Conservation (phyloP, 495 filamentous ascomycete genomes). For the Trypethelium eluteriae region DNA sequence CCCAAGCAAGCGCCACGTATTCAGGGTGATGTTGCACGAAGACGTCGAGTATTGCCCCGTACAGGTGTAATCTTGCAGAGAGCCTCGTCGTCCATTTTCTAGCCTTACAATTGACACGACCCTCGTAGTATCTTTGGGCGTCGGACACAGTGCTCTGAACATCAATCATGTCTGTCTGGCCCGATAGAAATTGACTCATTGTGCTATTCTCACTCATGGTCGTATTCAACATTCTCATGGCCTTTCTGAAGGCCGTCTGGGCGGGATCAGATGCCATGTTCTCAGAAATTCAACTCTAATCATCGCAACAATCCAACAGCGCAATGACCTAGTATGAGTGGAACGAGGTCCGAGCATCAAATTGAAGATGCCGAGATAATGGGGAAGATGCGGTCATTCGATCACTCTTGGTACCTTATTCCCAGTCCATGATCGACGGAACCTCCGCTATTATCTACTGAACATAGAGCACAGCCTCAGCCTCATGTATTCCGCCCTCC, state of each 20-base stretch:
- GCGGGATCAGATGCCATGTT: background rate
- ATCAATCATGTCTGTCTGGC: background rate
- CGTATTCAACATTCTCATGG: background rate
- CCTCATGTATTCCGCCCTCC: too few species aligned
- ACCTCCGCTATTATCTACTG: too few species aligned
- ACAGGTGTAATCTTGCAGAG: background rate
- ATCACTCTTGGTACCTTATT: too few species aligned
- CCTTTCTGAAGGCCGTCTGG: background rate
- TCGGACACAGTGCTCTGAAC: background rate
- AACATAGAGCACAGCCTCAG: too few species aligned
- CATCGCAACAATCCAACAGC: too few species aligned
- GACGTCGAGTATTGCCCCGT: background rate
- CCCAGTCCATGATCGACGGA: too few species aligned
- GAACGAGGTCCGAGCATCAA: too few species aligned
- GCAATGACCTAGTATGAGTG: too few species aligned
- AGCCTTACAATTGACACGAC: background rate
- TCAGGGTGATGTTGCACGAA: constrained; percentile 2
- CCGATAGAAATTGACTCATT: background rate
- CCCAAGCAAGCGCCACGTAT: constrained; percentile 7
- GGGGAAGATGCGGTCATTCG: background rate
- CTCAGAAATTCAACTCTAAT: background rate
- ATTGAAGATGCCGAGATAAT: background rate
- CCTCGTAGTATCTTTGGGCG: background rate
- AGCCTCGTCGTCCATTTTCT: background rate
- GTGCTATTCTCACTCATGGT: background rate